Evolutionary conservation across 2,329 filamentous ascomycete genomes (phyloP).

Genomic region (Monosporascus ibericus): DNA sequence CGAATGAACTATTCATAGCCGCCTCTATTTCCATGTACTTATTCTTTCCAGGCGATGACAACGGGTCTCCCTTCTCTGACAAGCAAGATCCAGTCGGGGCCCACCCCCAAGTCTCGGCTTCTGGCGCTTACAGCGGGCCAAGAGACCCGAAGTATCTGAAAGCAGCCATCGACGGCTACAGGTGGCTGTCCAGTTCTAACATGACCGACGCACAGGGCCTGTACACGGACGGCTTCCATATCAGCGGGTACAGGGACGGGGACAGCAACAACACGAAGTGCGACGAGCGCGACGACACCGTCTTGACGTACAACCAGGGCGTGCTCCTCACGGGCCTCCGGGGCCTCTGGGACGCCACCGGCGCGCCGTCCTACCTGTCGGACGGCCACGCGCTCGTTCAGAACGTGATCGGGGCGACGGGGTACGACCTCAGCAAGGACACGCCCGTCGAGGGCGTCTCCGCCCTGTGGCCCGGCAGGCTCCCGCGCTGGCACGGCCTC

Average conservation of each 20-base stretch:
- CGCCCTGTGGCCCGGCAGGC: conserved; percentile 25
- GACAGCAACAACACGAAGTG: conserved; percentile 65
- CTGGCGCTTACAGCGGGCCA: conserved; percentile 27
- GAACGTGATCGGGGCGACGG: conserved; percentile 70
- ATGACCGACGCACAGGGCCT: conserved; percentile 75
- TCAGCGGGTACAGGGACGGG: conserved; percentile 56
- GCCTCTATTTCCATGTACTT: conserved; percentile 87
- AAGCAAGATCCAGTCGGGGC: not conserved
- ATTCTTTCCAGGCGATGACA: conserved; percentile 75
- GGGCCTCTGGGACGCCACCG: conserved; percentile 74
- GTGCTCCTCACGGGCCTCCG: conserved; percentile 78
- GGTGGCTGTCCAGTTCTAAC: conserved; percentile 71
- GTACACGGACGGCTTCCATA: conserved; percentile 85
- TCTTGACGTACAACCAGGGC: conserved; percentile 95
- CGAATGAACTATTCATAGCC: conserved; percentile 83
- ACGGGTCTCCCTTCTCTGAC: conserved; percentile 59
- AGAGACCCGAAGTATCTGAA: conserved; percentile 61
- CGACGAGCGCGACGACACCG: conserved; percentile 77
- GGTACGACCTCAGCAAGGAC: conserved; percentile 53
- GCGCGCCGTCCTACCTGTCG: conserved; percentile 61
- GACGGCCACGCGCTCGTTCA: conserved; percentile 76
- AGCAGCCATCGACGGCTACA: conserved; percentile 71
- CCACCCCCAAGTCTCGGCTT: conserved; percentile 20
- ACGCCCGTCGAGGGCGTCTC: conserved; percentile 34
- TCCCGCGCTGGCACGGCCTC: conserved; percentile 64